Percentiles rank a stretch among this genome's conserved stretches.
These are phyloP conservation scores for Orbilia blumenaviensis DNA, from an alignment of 2,329 filamentous ascomycete species.

Conservation along the genomic window DNA sequence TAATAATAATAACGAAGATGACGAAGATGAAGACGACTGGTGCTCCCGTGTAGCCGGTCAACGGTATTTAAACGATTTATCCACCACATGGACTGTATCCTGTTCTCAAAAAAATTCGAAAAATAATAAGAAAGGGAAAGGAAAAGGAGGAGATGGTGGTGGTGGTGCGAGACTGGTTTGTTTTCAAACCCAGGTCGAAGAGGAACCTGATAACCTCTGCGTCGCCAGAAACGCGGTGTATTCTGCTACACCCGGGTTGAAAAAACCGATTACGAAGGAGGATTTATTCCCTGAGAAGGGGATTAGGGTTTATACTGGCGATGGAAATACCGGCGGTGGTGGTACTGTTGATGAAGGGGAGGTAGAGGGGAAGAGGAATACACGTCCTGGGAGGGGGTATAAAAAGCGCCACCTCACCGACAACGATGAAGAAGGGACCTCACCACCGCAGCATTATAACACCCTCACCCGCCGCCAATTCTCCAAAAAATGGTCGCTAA, in stretches of 20 bases:
- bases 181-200: conserved; percentile 29
- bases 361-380: neutral
- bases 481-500: neutral
- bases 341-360: too few species aligned
- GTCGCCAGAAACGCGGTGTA: conserved; percentile 33
- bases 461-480: neutral
- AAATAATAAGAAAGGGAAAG: too few species aligned
- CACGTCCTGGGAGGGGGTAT: neutral
- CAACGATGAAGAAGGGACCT: neutral
- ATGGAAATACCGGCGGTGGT: too few species aligned
- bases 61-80: conserved; percentile 9
- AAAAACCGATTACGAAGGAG: neutral
- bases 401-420: neutral
- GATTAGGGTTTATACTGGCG: neutral
- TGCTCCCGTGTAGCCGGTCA: conserved; percentile 29
- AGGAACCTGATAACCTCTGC: conserved; percentile 35
- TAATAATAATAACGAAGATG: neutral
- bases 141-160: neutral
- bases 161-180: neutral
- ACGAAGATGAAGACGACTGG: conserved; percentile 8
- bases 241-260: neutral
- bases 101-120: too few species aligned
- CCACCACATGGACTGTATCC: conserved; percentile 37
- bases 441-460: neutral
- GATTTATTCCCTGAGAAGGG: conserved; percentile 2